Evolutionary conservation across 805 yeast species (phyloP).

Genomic region (Candida awuae): DNA sequence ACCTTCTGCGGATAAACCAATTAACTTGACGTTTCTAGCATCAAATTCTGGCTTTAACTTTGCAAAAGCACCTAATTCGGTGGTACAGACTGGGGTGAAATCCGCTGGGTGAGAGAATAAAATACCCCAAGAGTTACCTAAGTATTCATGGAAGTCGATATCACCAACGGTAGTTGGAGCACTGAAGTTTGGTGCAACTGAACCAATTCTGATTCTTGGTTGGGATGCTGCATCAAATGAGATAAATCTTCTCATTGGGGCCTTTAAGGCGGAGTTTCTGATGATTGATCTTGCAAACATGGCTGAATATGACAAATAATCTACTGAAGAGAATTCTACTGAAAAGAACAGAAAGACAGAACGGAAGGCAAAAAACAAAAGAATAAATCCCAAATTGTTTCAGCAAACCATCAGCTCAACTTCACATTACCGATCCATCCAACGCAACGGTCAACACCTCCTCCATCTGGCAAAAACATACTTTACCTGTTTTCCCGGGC

Average conservation of each 20-base stretch:
- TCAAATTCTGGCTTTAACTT: conserved; percentile 81
- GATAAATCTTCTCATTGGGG: conserved; percentile 27
- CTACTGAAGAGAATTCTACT: no score
- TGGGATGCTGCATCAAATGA: conserved; percentile 47
- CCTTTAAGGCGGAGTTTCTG: conserved; percentile 13
- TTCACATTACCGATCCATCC: no score
- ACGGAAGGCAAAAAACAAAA: background rate
- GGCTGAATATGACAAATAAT: no score
- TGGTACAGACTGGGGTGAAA: conserved; percentile 95
- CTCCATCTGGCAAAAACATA: no score
- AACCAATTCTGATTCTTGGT: conserved; percentile 69
- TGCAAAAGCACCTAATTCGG: conserved; percentile 92
- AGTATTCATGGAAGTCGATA: conserved; percentile 78
- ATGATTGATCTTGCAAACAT: conserved; percentile 17
- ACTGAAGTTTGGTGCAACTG: conserved; percentile 79
- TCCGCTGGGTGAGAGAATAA: conserved; percentile 94
- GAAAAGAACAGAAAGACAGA: background rate
- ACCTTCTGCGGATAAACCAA: conserved; percentile 84
- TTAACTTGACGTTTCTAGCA: conserved; percentile 76
- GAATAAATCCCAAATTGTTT: no score
- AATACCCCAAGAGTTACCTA: conserved; percentile 81
- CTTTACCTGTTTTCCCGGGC: no score
- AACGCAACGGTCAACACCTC: no score
- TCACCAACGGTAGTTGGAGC: conserved; percentile 79
- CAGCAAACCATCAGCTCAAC: no score